Conservation (phyloP, 805 yeast genomes). For the Teunomyces barrocoloradensis region DNA sequence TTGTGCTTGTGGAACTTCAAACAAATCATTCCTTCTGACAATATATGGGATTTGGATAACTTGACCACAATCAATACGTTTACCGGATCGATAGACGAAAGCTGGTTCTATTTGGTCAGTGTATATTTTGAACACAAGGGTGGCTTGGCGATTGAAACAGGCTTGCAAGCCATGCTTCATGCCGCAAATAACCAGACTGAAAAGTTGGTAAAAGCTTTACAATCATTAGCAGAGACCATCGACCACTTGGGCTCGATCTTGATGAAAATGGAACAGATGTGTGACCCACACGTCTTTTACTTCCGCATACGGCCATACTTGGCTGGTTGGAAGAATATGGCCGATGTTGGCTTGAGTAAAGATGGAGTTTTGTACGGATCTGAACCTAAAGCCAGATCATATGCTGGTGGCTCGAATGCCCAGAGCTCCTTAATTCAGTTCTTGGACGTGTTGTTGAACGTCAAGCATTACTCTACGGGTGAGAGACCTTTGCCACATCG, state of each 20-base stretch:
- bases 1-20: constrained; percentile 86
- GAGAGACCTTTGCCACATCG: constrained; percentile 35
- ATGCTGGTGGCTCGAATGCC: constrained; percentile 92
- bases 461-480: constrained; percentile 80
- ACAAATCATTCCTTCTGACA: constrained; percentile 48
- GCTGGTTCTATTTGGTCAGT: constrained; percentile 90
- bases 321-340: constrained; percentile 95
- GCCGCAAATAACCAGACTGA: constrained; percentile 47
- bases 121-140: constrained; percentile 84
- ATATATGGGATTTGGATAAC: constrained; percentile 57
- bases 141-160: constrained; percentile 64
- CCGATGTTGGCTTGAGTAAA: constrained; percentile 67
- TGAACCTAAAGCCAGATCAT: constrained; percentile 51
- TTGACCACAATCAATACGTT: constrained; percentile 79
- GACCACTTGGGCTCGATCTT: constrained; percentile 71
- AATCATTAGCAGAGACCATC: constrained; percentile 68
- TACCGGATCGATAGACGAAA: constrained; percentile 88
- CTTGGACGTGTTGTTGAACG: constrained; percentile 70
- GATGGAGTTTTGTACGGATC: constrained; percentile 78
- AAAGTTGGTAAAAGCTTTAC: constrained; percentile 47
- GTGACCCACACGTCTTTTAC: constrained; percentile 91
- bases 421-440: constrained; percentile 89
- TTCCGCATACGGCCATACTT: constrained; percentile 82
- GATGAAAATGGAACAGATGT: constrained; percentile 85
- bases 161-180: constrained; percentile 62